Evolutionary conservation across 1,139 yeast genomes (phyloP).

Genomic region (Pneumocystis oryctolagi): DNA sequence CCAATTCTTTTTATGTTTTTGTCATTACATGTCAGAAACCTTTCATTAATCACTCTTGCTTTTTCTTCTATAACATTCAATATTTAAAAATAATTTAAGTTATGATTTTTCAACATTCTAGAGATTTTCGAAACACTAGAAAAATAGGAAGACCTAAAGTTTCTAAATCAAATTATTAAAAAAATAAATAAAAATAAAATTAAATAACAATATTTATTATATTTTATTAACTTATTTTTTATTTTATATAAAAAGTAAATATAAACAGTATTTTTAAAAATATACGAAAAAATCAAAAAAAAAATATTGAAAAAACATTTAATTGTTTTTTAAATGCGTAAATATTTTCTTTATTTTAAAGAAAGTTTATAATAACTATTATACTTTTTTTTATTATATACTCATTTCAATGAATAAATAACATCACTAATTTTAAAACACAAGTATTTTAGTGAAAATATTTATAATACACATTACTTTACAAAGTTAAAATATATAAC

Average conservation of each 20-base stretch:
- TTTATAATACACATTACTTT: background rate
- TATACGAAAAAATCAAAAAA: background rate
- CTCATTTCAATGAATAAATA: too few species aligned
- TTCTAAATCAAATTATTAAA: background rate
- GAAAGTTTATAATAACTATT: too few species aligned
- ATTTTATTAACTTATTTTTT: background rate
- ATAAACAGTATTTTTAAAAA: background rate
- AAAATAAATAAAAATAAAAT: background rate
- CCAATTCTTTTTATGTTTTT: background rate
- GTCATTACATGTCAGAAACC: background rate
- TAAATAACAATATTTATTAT: background rate
- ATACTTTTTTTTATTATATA: too few species aligned
- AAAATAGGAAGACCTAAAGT: background rate
- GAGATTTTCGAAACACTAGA: background rate
- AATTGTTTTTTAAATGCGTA: too few species aligned
- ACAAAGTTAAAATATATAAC: background rate
- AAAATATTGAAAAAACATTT: background rate
- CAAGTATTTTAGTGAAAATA: background rate
- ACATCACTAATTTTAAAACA: too few species aligned
- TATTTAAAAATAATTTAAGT: background rate
- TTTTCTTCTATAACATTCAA: background rate
- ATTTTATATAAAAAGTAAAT: background rate
- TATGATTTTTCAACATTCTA: background rate
- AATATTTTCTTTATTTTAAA: too few species aligned
- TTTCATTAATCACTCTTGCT: background rate